A percentile compares a stretch with the other conserved stretches of the same genome.
phyloP scores from a whole-genome alignment of 2,329 filamentous ascomycete genomes.

The Aspergillus sp. region DNA sequence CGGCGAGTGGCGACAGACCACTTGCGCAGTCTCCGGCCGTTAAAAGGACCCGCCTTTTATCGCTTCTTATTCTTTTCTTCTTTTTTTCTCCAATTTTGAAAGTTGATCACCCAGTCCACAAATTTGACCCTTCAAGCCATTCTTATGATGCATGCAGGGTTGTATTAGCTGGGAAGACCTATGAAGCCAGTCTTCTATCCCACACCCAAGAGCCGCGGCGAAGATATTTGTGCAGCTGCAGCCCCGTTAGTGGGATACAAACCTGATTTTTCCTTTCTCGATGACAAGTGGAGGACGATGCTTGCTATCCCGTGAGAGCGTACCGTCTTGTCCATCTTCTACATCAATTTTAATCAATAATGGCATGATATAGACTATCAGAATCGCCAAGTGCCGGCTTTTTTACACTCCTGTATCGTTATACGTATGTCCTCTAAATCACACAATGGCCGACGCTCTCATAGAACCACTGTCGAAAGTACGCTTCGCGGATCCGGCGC shows the following conservation, averaged over 20 bases:
- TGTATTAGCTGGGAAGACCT: slow-evolving; percentile 57
- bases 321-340: slow-evolving; percentile 15
- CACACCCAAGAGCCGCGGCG: slow-evolving; percentile 52
- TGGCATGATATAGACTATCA: slow-evolving; percentile 23
- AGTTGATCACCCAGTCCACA: slow-evolving; percentile 56
- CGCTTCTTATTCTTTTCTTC: slow-evolving; percentile 30
- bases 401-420: slow-evolving; percentile 19
- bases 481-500: slow-evolving; percentile 23
- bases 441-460: slow-evolving; percentile 20
- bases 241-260: slow-evolving; percentile 52
- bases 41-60: slow-evolving; percentile 19
- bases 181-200: slow-evolving; percentile 40
- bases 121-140: slow-evolving; percentile 59
- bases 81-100: slow-evolving; percentile 49
- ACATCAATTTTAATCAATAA: slow-evolving; percentile 22
- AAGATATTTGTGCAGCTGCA: slow-evolving; percentile 47
- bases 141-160: slow-evolving; percentile 54
- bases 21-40: slow-evolving; percentile 22
- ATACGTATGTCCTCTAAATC: slow-evolving; percentile 13
- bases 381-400: slow-evolving; percentile 7
- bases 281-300: slow-evolving; percentile 17
- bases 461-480: slow-evolving; percentile 25
- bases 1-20: slow-evolving; percentile 24
- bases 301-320: slow-evolving; percentile 7
- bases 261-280: slow-evolving; percentile 14